phyloP scores from a whole-genome alignment of 306 rosid genomes.

The Sicyos baderoa region DNA sequence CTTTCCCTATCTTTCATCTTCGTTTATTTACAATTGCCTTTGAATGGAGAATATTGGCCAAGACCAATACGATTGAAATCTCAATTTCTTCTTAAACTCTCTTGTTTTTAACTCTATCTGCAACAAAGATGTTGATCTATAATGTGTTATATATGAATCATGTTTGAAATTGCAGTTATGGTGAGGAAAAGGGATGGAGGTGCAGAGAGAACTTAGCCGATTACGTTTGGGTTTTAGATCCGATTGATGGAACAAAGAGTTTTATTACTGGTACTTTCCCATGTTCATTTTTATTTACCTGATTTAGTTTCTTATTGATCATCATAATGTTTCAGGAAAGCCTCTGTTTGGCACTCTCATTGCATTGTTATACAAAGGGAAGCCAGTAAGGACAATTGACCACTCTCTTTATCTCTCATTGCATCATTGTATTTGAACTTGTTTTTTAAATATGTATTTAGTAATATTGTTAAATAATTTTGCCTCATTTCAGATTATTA shows the following conservation, averaged over 20 bases:
- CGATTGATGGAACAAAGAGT: constrained; percentile 92
- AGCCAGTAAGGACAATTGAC: constrained; percentile 52
- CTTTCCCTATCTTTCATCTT: background rate
- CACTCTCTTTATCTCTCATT: constrained; percentile 16
- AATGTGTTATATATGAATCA: background rate
- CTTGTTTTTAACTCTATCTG: background rate
- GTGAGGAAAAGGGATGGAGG: constrained; percentile 96
- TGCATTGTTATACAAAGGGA: constrained; percentile 61
- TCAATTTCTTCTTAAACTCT: background rate
- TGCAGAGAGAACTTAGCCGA: constrained; percentile 58
- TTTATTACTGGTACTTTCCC: constrained; percentile 67
- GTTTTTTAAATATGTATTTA: background rate
- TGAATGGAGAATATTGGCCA: background rate
- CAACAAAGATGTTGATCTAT: background rate
- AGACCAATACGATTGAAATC: background rate
- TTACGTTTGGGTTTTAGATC: constrained; percentile 93
- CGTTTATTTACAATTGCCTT: background rate
- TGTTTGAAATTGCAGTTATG: constrained; percentile 46
- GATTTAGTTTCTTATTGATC: constrained; percentile 6
- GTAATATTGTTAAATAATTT: background rate
- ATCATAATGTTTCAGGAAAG: constrained; percentile 51
- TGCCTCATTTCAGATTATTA: background rate
- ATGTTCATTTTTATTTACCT: background rate
- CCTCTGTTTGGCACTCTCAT: constrained; percentile 90
- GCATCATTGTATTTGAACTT: background rate